Evolutionary conservation across 768 basidiomycete genomes (phyloP).

Genomic region (Leccinellum albellum): DNA sequence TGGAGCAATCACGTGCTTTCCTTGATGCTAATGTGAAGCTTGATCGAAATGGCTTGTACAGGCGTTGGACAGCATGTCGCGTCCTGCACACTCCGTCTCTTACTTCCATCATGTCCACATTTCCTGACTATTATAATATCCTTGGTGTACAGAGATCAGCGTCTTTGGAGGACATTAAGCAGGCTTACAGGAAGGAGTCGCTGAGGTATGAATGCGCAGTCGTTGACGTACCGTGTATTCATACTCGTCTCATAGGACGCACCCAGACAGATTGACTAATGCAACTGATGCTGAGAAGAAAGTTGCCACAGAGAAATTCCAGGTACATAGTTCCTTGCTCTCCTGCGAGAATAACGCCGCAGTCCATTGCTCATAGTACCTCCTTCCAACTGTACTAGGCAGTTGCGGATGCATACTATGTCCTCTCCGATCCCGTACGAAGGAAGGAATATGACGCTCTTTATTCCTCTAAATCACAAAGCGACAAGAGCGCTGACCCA

Average conservation of each 20-base stretch:
- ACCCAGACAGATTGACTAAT: conserved; percentile 79
- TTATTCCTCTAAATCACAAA: conserved; percentile 49
- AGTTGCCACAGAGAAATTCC: conserved; percentile 79
- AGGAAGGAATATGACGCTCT: conserved; percentile 70
- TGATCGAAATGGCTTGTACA: conserved; percentile 2
- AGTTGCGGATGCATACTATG: conserved; percentile 92
- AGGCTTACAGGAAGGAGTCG: conserved; percentile 79
- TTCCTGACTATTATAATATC: conserved; percentile 78
- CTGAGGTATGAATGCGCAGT: conserved; percentile 43
- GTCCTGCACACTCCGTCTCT: conserved; percentile 3
- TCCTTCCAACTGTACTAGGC: conserved; percentile 36
- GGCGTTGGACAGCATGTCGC: conserved; percentile 11
- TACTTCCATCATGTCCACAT: conserved; percentile 55
- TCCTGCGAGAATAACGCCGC: neutral
- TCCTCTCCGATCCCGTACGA: conserved; percentile 75
- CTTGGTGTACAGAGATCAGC: conserved; percentile 53
- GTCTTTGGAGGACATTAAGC: conserved; percentile 65
- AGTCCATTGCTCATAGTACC: neutral
- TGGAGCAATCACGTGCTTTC: conserved; percentile 19
- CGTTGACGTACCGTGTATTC: conserved; percentile 6
- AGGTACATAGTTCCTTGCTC: conserved; percentile 45
- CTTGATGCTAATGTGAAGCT: neutral
- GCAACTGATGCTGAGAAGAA: conserved; percentile 69
- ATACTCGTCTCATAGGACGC: conserved; percentile 53
- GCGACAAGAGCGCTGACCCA: conserved; percentile 59